These are phyloP conservation scores for Kazachstania viticola DNA, from an alignment of 805 yeast genomes.

Conservation along the genomic window DNA sequence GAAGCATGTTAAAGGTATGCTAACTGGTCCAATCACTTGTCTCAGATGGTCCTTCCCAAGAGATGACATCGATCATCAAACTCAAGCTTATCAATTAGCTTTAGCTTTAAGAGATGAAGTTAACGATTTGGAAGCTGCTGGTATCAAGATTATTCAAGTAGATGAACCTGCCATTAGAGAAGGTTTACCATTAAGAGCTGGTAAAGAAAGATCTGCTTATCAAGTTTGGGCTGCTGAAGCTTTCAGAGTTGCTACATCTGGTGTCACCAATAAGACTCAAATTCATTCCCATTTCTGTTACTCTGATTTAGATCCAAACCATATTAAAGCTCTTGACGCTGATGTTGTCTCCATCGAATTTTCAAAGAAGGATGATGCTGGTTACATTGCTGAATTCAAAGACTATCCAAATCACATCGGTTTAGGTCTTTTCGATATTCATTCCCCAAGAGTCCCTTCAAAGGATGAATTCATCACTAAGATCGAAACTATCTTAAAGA, in stretches of 20 bases:
- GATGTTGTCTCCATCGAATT: conserved; percentile 98
- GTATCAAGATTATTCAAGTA: conserved; percentile 95
- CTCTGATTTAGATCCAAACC: conserved; percentile 99
- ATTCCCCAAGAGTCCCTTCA: conserved; percentile 99
- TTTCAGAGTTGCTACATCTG: conserved; percentile 98
- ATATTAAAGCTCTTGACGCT: conserved; percentile 98
- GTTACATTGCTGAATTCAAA: conserved; percentile 94
- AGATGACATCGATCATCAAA: conserved; percentile 87
- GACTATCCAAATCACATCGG: conserved; percentile 99
- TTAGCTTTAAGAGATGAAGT: conserved; percentile 98
- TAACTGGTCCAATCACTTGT: conserved; percentile 99
- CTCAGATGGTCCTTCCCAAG: conserved; percentile 99
- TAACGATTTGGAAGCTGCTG: conserved; percentile 94
- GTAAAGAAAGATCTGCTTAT: conserved; percentile 92
- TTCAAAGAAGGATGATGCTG: conserved; percentile 99
- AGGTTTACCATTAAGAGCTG: conserved; percentile 98
- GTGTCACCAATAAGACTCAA: conserved; percentile 90
- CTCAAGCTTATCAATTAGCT: conserved; percentile 93
- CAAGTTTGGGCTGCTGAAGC: conserved; percentile 98
- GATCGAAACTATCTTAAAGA: conserved; percentile 88
- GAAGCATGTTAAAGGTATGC: conserved; percentile 99
- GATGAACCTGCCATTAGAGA: conserved; percentile 99
- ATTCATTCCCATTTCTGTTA: conserved; percentile 99
- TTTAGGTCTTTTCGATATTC: conserved; percentile 97
- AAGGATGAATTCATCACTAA: conserved; percentile 91